Evolutionary conservation across 257 asterid genomes (phyloP).

Genomic region (Penstemon barbatus): DNA sequence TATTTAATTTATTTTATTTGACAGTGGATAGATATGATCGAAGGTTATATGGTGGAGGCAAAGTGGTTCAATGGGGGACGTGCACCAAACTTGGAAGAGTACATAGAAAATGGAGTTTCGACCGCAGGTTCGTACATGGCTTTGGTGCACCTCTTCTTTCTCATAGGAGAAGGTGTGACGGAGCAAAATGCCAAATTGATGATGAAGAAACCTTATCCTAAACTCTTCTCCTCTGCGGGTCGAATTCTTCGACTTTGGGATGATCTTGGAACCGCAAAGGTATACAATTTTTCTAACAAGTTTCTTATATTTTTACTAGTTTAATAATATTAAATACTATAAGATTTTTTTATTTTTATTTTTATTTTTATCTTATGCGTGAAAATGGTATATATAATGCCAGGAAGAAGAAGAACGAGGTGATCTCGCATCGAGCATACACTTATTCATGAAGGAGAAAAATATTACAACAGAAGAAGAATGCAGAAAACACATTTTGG

Average conservation of each 20-base stretch:
- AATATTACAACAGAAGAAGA: constrained; percentile 44
- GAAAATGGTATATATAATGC: neutral
- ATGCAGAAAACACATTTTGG: constrained; percentile 40
- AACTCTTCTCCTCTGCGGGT: constrained; percentile 58
- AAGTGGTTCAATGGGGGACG: constrained; percentile 57
- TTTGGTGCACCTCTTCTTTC: constrained; percentile 62
- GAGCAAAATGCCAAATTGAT: constrained; percentile 35
- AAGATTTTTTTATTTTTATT: no score
- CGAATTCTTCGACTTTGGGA: constrained; percentile 77
- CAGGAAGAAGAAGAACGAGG: constrained; percentile 83
- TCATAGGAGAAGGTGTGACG: constrained; percentile 64
- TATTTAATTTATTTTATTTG: neutral
- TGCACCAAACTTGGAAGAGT: constrained; percentile 55
- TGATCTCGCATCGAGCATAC: constrained; percentile 61
- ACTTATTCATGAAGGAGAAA: constrained; percentile 51
- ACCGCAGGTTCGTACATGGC: constrained; percentile 80
- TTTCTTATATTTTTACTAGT: neutral
- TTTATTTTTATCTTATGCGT: neutral
- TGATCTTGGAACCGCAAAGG: constrained; percentile 72
- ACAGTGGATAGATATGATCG: constrained; percentile 77
- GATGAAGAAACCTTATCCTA: constrained; percentile 52
- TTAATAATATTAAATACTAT: neutral
- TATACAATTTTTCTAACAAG: neutral
- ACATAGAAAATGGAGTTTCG: constrained; percentile 63
- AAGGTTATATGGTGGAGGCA: constrained; percentile 66